These are phyloP conservation scores for Erysimum cheiranthoides DNA, from an alignment of 345 rosid genomes.

Conservation along the genomic window DNA sequence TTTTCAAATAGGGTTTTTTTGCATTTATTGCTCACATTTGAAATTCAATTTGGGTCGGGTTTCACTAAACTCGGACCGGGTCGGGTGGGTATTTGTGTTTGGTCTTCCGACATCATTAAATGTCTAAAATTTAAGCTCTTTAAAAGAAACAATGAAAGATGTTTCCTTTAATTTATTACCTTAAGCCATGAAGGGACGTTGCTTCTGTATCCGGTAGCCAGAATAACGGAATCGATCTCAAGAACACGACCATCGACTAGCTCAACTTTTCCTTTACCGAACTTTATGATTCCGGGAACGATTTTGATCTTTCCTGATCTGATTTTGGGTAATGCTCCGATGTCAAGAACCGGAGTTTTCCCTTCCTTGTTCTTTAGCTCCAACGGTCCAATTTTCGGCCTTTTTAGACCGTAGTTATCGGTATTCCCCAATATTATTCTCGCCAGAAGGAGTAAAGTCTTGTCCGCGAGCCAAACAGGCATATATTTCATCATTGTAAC, in stretches of 20 bases:
- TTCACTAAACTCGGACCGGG: constrained; percentile 44
- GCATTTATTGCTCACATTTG: constrained; percentile 33
- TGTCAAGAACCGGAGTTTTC: constrained; percentile 84
- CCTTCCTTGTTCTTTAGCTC: constrained; percentile 67
- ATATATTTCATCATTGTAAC: constrained; percentile 63
- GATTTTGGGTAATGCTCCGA: constrained; percentile 72
- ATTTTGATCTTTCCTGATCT: constrained; percentile 75
- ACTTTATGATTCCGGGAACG: constrained; percentile 71
- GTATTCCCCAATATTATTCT: constrained; percentile 63
- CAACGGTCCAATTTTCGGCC: constrained; percentile 71
- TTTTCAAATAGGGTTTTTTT: background rate
- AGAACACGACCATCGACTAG: constrained; percentile 64
- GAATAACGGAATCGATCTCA: constrained; percentile 71
- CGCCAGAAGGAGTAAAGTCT: constrained; percentile 60
- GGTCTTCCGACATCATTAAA: constrained; percentile 38
- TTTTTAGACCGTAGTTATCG: constrained; percentile 66
- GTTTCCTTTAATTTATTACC: constrained; percentile 48
- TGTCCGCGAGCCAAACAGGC: constrained; percentile 80
- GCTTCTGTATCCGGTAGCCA: constrained; percentile 95
- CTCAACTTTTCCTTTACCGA: constrained; percentile 61
- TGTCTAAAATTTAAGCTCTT: constrained; percentile 4
- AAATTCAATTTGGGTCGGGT: constrained; percentile 26
- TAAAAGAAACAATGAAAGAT: constrained; percentile 1
- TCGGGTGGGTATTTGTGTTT: constrained; percentile 40
- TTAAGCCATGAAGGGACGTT: constrained; percentile 93